Conservation (phyloP, 345 rosid species). For the Aurinia saxatilis region DNA sequence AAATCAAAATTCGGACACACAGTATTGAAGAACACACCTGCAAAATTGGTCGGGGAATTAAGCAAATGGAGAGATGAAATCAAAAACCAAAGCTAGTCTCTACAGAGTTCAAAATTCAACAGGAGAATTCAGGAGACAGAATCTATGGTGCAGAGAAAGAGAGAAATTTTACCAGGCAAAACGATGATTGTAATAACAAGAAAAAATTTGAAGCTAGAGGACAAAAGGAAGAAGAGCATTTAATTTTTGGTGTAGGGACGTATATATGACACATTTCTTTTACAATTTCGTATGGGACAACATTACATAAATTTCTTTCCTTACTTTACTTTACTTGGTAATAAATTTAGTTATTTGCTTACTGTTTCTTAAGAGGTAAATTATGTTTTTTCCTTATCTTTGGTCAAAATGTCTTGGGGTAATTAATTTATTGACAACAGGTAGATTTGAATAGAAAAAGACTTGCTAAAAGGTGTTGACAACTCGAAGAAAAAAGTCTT, state of each 20-base stretch:
- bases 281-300: conserved; percentile 10
- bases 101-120: neutral
- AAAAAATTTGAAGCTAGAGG: conserved; percentile 8
- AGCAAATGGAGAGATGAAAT: neutral
- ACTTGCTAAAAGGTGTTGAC: neutral
- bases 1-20: neutral
- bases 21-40: conserved; percentile 4
- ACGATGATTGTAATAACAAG: conserved; percentile 14
- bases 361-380: neutral
- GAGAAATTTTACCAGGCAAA: neutral
- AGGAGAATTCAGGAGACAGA: neutral
- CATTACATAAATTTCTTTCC: neutral
- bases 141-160: conserved; percentile 6
- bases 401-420: neutral
- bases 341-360: neutral
- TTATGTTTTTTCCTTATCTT: neutral
- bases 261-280: neutral
- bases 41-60: neutral
- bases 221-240: conserved; percentile 1
- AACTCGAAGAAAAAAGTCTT: no score
- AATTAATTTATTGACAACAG: neutral
- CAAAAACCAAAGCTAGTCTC: neutral
- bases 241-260: conserved; percentile 11
- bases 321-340: neutral
- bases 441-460: neutral